Conservation (phyloP, 257 asterid genomes). For the Solanum virginianum region DNA sequence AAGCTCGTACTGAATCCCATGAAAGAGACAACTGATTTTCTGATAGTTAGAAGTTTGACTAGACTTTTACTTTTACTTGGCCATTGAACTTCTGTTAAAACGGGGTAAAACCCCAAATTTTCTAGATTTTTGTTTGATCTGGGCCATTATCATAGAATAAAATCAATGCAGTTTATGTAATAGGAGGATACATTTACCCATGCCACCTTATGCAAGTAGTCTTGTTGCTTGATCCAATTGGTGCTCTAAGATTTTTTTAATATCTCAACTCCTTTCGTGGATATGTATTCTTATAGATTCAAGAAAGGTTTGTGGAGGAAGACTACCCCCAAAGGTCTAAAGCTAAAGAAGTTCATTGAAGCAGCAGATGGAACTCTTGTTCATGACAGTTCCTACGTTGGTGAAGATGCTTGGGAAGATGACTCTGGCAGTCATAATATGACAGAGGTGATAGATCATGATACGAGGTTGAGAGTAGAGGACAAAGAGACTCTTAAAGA, state of each 20-base stretch:
- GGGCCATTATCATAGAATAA: not conserved
- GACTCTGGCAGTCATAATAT: constrained; percentile 37
- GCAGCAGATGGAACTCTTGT: constrained; percentile 76
- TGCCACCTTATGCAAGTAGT: not conserved
- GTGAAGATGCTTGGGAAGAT: constrained; percentile 96
- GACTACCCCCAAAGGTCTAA: constrained; percentile 81
- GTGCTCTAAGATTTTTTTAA: not conserved
- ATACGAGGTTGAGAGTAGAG: constrained; percentile 31
- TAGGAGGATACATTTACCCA: not conserved
- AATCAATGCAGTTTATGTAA: not conserved
- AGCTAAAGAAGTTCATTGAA: constrained; percentile 77
- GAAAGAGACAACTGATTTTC: not conserved
- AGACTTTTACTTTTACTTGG: not conserved
- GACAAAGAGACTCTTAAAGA: constrained; percentile 48
- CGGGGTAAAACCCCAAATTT: not conserved
- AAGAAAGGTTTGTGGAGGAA: constrained; percentile 93
- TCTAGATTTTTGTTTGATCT: not conserved
- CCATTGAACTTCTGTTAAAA: not conserved
- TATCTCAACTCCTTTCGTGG: not conserved
- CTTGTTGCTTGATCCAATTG: not conserved
- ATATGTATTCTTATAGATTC: constrained; percentile 27
- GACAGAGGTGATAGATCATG: constrained; percentile 44
- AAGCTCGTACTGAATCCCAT: not conserved
- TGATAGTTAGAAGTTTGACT: not conserved
- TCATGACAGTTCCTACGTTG: constrained; percentile 78